A percentile compares a stretch with the other conserved stretches of the same genome.
Evolutionary conservation across 495 filamentous ascomycete species (phyloP).

Genomic region (Cercophora samala): DNA sequence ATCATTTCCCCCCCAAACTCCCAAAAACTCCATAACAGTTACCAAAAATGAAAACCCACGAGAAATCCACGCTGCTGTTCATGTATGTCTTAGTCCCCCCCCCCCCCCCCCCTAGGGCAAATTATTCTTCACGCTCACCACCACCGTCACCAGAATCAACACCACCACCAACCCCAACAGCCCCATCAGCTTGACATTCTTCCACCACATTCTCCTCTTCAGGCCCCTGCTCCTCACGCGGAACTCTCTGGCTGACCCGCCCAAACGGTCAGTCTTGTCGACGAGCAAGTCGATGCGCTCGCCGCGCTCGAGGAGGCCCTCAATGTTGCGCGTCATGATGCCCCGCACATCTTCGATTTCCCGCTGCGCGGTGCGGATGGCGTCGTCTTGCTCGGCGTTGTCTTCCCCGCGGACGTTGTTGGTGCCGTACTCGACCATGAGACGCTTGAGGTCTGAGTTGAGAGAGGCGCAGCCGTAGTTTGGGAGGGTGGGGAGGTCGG

Average conservation of each 20-base stretch:
- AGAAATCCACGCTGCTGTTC: neutral
- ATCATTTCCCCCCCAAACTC: no score
- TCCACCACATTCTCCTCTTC: conserved; percentile 98
- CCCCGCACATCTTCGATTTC: conserved; percentile 93
- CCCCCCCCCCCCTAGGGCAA: conserved; percentile 8
- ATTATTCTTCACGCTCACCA: conserved; percentile 41
- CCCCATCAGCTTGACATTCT: conserved; percentile 93
- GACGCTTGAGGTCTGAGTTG: conserved; percentile 68
- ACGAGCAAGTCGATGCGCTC: conserved; percentile 94
- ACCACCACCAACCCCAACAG: conserved; percentile 76
- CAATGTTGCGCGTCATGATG: conserved; percentile 99
- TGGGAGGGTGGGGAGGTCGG: conserved; percentile 73
- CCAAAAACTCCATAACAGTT: neutral
- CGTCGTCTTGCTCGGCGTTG: conserved; percentile 29
- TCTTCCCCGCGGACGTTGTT: conserved; percentile 71
- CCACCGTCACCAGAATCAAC: conserved; percentile 64
- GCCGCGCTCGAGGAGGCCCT: conserved; percentile 88
- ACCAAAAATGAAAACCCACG: neutral
- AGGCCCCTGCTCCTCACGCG: conserved; percentile 77
- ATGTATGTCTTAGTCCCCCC: no score
- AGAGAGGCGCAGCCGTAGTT: conserved; percentile 89
- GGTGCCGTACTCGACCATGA: conserved; percentile 84
- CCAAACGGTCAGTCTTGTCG: conserved; percentile 92
- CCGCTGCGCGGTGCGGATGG: conserved; percentile 71
- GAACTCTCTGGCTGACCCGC: conserved; percentile 83